Evolutionary conservation across 2,329 filamentous ascomycete species (phyloP).

Genomic region (Fusarium illudens): DNA sequence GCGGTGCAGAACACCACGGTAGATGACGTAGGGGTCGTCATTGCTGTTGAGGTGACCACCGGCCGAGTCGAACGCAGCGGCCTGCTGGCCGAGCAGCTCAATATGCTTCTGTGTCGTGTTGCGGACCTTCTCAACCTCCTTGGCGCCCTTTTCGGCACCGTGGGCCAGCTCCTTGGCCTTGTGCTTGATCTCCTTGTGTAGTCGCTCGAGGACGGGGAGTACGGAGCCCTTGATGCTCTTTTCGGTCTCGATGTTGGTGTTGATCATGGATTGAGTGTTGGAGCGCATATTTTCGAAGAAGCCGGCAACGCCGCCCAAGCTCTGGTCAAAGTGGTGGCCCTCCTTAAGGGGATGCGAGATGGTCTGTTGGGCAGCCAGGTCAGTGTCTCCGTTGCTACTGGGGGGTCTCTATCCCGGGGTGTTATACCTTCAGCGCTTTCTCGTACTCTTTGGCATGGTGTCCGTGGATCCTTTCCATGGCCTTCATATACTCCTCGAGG

Average conservation of each 20-base stretch:
- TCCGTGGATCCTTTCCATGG: constrained; percentile 86
- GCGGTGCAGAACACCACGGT: constrained; percentile 81
- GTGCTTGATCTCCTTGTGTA: constrained; percentile 96
- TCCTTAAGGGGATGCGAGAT: constrained; percentile 87
- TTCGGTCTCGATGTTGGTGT: constrained; percentile 89
- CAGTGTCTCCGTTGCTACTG: not conserved
- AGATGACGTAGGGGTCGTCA: constrained; percentile 89
- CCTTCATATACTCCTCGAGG: constrained; percentile 86
- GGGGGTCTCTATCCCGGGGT: not conserved
- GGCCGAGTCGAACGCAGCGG: constrained; percentile 79
- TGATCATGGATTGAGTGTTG: constrained; percentile 91
- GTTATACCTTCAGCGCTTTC: constrained; percentile 79
- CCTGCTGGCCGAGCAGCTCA: constrained; percentile 87
- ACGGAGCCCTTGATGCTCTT: constrained; percentile 88
- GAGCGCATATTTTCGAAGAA: constrained; percentile 94
- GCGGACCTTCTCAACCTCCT: constrained; percentile 91
- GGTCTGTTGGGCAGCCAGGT: constrained; percentile 60
- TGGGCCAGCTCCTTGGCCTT: constrained; percentile 89
- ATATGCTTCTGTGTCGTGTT: constrained; percentile 92
- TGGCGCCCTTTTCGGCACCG: constrained; percentile 84
- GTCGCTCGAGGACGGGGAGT: constrained; percentile 85
- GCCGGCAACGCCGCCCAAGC: constrained; percentile 83
- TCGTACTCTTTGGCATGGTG: constrained; percentile 93
- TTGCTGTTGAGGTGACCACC: constrained; percentile 74
- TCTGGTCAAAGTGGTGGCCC: constrained; percentile 92